Base-by-base conservation (phyloP, 139 green algal species). In the Ostreobium quekettii region DNA sequence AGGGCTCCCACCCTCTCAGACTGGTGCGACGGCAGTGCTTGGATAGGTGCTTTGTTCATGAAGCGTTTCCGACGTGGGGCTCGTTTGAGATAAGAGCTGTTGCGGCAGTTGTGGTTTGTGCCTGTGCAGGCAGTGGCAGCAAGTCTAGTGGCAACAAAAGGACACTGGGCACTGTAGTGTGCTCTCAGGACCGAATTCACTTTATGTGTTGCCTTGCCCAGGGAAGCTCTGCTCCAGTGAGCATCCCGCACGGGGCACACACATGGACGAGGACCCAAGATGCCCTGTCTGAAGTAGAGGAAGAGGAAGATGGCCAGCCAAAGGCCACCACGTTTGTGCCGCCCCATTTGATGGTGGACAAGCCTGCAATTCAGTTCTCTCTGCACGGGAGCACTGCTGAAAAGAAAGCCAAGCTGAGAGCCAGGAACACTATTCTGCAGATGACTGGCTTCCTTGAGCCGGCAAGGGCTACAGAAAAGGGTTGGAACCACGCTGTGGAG, bases 361-460 rank as follows among this genome's bases (percentile, higher is more conserved):
- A 56, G 35, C 61, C 61, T 24, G 11, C 36, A 4, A 68, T 68
- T 53, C 61, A 68, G 36, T 68, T 68, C 36, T 68, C 61, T 3
- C 36, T 68, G 30, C 49, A 68, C 42, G 36, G 30, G 22, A 36
- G 61, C 15, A 32, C 53, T 5, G 36, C 32, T 5, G 61, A 68
- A 7, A 68, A 68, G 36, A 33, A 38, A 31, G 61, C 61, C 7
- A 57, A 37, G 61, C 35, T 68, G 35, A 53, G 36, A 26, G 36
- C 61, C 8, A 33, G 61, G 11, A 38, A 48, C 7, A 53, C 49
- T 36, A 68, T 68, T 36, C 36, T 68, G 11, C 42, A 19, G 42
- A 11, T 53, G 42, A 53, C 42, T 53, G 42, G 42, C 19, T 53
- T 53, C 19, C 11, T 53, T 19, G 42, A 53, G 19, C 11, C 11